Conservation (phyloP, 179 eudicot genomes). For the Nepenthes alata region DNA sequence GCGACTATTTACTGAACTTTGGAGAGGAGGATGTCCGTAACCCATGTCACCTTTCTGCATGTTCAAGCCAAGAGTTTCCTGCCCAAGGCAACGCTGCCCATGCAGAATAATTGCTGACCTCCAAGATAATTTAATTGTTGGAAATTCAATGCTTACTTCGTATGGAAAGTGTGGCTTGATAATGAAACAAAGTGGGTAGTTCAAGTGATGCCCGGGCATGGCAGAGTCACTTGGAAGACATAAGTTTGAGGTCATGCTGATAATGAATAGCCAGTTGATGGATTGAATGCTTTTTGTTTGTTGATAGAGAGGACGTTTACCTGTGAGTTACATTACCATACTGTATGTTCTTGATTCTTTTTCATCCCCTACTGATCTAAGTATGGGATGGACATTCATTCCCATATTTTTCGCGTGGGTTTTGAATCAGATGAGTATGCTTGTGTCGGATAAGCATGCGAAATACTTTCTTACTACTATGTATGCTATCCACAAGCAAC, state of each 20-base stretch:
- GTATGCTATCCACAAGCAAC: conserved; percentile 30
- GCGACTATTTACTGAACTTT: conserved; percentile 26
- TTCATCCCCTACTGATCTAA: conserved; percentile 24
- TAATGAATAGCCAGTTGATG: conserved; percentile 37
- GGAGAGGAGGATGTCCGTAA: conserved; percentile 12
- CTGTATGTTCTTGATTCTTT: conserved; percentile 48
- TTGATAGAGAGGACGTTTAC: conserved; percentile 29
- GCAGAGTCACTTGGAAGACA: conserved; percentile 65
- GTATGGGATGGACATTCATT: conserved; percentile 53
- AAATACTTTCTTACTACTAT: conserved; percentile 61
- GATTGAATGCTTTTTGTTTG: conserved; percentile 27
- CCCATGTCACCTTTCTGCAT: conserved; percentile 51
- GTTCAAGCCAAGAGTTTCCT: conserved; percentile 39
- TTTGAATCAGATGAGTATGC: conserved; percentile 48
- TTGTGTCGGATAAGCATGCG: conserved; percentile 39
- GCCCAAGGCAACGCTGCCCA: conserved; percentile 29
- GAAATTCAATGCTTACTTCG: conserved; percentile 60
- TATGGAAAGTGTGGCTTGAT: conserved; percentile 53
- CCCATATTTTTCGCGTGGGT: conserved; percentile 32
- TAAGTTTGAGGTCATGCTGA: conserved; percentile 57
- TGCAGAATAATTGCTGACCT: conserved; percentile 33
- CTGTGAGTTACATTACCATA: conserved; percentile 53
- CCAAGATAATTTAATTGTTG: conserved; percentile 34
- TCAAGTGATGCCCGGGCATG: conserved; percentile 30
- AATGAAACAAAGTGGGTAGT: conserved; percentile 36